Base-by-base conservation (phyloP, 1,284 basidiomycete species). In the Boletus smithii region DNA sequence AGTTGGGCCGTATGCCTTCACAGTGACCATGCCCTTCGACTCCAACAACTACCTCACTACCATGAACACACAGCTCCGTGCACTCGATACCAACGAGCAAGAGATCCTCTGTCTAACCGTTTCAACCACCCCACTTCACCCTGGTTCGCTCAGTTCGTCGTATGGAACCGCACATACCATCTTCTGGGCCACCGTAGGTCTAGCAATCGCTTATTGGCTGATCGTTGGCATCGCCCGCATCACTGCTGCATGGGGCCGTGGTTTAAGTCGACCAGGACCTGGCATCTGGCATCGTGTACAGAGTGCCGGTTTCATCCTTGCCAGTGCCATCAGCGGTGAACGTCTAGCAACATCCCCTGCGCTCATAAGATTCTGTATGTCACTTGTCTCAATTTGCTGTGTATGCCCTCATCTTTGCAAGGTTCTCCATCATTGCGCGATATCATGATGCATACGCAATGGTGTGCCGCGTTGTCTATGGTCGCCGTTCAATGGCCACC, bases 401-500 rank as follows among this genome's bases (percentile, higher is more conserved):
- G 14, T 50, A 47, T 39, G 30, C 46, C 26, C 56, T 59, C 51
- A 61, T 48, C 33, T 43, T 44, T 44, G 31, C 43, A 42, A 92
- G 92, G 88, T 53, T 97, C 95, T 0, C 95, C 95, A 1, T 92
- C 92, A 5, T 75, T 95, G 70, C 79, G 94, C 52, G 95, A 99
- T 67, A 81, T 99, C 49, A 79, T 97, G 43, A 88, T 91, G 61
- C 92, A 95, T 61, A 88, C 93, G 0, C 94, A 97, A 59, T 98
- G 87, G 85, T 88, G 86, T 63, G 78, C 88, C 22, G 79, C 85
- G 39, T 72, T 98, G 18, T 85, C 84, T 22, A 95, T 97, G 89
- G 82, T 97, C 42, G 89, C 92, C 23, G 92, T 98, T 23, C 77
- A 91, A 61, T 99, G 95, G 95, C 95, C 95, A 1, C 73, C 77